Conservation (phyloP, 148 eudicot species). For the Chenopodium berlandieri region DNA sequence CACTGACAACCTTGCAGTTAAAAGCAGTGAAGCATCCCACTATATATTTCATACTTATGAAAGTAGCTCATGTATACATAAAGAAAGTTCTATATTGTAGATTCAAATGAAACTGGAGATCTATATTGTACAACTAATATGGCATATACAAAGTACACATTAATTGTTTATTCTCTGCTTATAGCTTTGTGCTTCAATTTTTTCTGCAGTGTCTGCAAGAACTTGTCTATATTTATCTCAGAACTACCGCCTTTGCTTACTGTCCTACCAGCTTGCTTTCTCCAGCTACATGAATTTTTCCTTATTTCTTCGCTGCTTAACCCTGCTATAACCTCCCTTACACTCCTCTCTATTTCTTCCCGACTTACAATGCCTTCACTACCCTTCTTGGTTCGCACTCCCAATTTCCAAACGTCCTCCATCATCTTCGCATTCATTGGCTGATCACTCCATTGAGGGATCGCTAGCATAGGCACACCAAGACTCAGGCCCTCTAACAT, state of each 20-base stretch:
- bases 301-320: constrained; percentile 17
- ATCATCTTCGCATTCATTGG: constrained; percentile 32
- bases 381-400: constrained; percentile 23
- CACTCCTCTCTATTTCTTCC: constrained; percentile 21
- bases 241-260: constrained; percentile 30
- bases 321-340: constrained; percentile 24
- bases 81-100: neutral
- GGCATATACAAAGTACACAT: neutral
- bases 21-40: constrained; percentile 14
- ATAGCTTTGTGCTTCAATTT: neutral
- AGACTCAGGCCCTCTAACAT: constrained; percentile 27
- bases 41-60: neutral
- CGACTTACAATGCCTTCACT: constrained; percentile 24
- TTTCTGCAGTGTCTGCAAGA: constrained; percentile 21
- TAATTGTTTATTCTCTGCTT: neutral
- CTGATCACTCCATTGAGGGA: constrained; percentile 38
- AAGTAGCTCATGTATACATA: constrained; percentile 10
- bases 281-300: constrained; percentile 21
- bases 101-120: neutral
- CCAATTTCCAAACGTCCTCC: constrained; percentile 33
- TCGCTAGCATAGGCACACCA: constrained; percentile 36
- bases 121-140: neutral
- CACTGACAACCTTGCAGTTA: neutral
- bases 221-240: constrained; percentile 20
- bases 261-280: constrained; percentile 21